These are phyloP conservation scores for Glomus cerebriforme DNA, from an alignment of 192 early-diverging fungal species.

Conservation along the genomic window DNA sequence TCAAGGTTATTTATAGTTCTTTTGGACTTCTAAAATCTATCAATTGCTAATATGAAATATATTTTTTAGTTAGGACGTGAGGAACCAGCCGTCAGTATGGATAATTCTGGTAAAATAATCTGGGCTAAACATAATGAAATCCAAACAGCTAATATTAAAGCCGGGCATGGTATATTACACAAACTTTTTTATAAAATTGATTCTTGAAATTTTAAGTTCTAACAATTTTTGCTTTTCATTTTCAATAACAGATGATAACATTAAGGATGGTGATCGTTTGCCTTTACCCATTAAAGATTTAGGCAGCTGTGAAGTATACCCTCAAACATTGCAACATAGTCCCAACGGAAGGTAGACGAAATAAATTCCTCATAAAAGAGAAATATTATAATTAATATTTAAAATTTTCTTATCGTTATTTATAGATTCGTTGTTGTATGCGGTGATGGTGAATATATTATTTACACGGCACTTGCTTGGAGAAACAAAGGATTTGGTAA, in stretches of 20 bases:
- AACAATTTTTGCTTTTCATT: no score
- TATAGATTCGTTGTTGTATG: constrained; percentile 92
- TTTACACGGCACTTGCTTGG: constrained; percentile 99
- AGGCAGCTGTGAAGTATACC: constrained; percentile 97
- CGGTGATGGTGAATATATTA: constrained; percentile 99
- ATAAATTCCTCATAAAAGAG: background rate
- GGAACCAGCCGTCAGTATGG: constrained; percentile 97
- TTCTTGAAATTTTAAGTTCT: no score
- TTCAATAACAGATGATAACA: constrained; percentile 61
- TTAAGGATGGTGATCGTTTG: constrained; percentile 93
- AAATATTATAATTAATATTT: background rate
- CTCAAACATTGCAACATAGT: constrained; percentile 92
- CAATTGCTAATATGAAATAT: background rate
- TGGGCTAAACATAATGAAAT: constrained; percentile 98
- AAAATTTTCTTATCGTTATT: background rate
- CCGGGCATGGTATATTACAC: constrained; percentile 53
- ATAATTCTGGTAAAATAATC: constrained; percentile 93
- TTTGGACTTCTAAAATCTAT: background rate
- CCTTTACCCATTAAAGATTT: constrained; percentile 87
- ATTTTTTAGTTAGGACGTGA: constrained; percentile 75
- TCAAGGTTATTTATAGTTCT: constrained; percentile 56
- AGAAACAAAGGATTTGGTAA: constrained; percentile 98
- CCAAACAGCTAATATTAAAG: constrained; percentile 91
- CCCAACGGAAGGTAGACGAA: constrained; percentile 74
- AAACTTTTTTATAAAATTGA: background rate